Base-by-base conservation (phyloP, 129 eudicot genomes). In the Flaveria brownii region DNA sequence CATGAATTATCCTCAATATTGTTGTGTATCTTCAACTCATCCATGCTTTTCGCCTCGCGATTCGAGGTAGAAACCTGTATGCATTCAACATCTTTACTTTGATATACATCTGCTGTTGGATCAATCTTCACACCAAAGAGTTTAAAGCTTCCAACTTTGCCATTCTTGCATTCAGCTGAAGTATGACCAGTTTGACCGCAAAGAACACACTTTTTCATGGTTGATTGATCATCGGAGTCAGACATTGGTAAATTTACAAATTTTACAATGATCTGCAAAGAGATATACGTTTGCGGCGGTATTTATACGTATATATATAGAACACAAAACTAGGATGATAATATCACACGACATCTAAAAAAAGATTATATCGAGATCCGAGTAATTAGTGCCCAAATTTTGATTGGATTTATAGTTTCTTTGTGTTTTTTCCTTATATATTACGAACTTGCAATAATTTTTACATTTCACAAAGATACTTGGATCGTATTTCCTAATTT, bases 101-200 rank as follows among this genome's bases (percentile, higher is more conserved):
- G 45, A 68, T 43, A 9, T 59, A 82, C 30, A 68, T 56, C 15
- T 71, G 84, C 30, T 45, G 41, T 64, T 25, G 75, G 68, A 46
- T 79, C 72, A 60, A 88, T 88, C 63, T 13, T 49, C 2, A 80
- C 86, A 7, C 92, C 92, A 57, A 83, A 81, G 49, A 88, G 72
- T 62, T 72, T 76, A 66, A 88, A 46, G 13, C 61, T 70, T 1
- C 77, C 70, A 33, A 54, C 81, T 49, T 30, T 65, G 1, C 81
- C 81, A 62, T 81, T 71, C 76, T 70, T 74, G 82, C 83, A 83
- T 30, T 73, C 71, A 82, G 30, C 77, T 10, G 74, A 79, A 47
- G 70, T 61, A 41, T 87, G 86, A 12, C 77, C 85, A 59, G 51
- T 73, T 14, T 74, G 72, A 1, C 81, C 86, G 61, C 85, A 75